Evolutionary conservation across 2,329 filamentous ascomycete species (phyloP).

Genomic region (Talaromyces sp.): DNA sequence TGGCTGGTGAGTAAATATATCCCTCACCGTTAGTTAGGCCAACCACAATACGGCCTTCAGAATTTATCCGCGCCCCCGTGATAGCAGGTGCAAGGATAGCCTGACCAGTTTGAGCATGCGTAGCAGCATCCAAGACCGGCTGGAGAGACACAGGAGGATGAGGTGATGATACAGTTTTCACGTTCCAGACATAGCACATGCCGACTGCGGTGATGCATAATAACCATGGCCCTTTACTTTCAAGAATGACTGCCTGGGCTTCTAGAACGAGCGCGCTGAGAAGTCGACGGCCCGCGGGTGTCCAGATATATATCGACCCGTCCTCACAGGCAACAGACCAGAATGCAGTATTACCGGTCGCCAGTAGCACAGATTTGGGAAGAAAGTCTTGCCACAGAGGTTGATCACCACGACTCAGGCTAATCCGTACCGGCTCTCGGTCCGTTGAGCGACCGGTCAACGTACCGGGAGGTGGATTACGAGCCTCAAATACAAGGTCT

Average conservation of each 20-base stretch:
- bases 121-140: conserved; percentile 81
- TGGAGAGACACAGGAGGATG: conserved; percentile 86
- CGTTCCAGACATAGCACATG: conserved; percentile 89
- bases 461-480: conserved; percentile 64
- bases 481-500: conserved; percentile 78
- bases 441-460: conserved; percentile 57
- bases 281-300: conserved; percentile 79
- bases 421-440: conserved; percentile 78
- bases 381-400: conserved; percentile 92
- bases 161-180: conserved; percentile 73
- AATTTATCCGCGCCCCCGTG: conserved; percentile 87
- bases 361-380: conserved; percentile 77
- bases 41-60: conserved; percentile 77
- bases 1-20: conserved; percentile 76
- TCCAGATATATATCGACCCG: conserved; percentile 84
- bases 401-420: conserved; percentile 72
- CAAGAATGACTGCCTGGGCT: conserved; percentile 87
- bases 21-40: conserved; percentile 92
- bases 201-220: conserved; percentile 85
- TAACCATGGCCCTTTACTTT: conserved; percentile 83
- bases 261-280: conserved; percentile 82
- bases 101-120: conserved; percentile 71
- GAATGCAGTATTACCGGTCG: conserved; percentile 83
- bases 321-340: conserved; percentile 95
- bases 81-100: conserved; percentile 75